A percentile compares a stretch with the other conserved stretches of the same genome.
These are phyloP conservation scores for Alternaria alternata DNA, from an alignment of 2,329 filamentous ascomycete species.

Conservation along the genomic window DNA sequence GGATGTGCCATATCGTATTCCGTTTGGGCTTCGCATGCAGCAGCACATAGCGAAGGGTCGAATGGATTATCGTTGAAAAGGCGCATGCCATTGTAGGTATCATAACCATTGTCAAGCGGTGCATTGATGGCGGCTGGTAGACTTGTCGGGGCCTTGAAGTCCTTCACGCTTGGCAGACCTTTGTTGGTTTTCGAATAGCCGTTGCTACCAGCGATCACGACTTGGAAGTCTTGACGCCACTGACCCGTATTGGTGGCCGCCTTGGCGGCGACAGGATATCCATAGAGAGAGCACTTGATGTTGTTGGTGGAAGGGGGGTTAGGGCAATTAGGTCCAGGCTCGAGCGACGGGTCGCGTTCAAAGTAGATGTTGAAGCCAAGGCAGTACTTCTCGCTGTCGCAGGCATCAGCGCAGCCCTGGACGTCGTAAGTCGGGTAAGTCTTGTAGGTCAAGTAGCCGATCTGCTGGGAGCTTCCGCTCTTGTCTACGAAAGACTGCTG, in stretches of 20 bases:
- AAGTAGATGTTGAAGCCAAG: conserved; percentile 41
- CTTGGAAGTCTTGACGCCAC: conserved; percentile 33
- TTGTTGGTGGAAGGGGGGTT: conserved; percentile 35
- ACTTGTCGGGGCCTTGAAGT: conserved; percentile 29
- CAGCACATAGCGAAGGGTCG: conserved; percentile 41
- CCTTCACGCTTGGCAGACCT: conserved; percentile 3
- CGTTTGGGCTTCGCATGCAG: conserved; percentile 48
- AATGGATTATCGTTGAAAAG: conserved; percentile 41
- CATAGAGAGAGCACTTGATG: conserved; percentile 39
- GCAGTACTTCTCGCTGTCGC: conserved; percentile 34
- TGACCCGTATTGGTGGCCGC: conserved; percentile 35
- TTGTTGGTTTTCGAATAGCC: conserved; percentile 34
- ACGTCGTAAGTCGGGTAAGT: conserved; percentile 29
- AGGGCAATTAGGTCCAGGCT: conserved; percentile 23
- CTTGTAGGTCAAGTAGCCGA: conserved; percentile 41
- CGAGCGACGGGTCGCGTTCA: conserved; percentile 34
- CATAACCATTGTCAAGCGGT: conserved; percentile 22
- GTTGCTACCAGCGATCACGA: conserved; percentile 39
- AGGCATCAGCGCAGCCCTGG: conserved; percentile 27
- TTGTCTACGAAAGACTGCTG: conserved; percentile 25
- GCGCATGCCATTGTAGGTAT: conserved; percentile 40
- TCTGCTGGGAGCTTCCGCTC: conserved; percentile 28
- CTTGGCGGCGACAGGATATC: conserved; percentile 30
- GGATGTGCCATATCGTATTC: conserved; percentile 42
- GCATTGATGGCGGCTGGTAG: conserved; percentile 39